Conservation (phyloP, 2,329 filamentous ascomycete genomes). For the Aspergillus sojae region DNA sequence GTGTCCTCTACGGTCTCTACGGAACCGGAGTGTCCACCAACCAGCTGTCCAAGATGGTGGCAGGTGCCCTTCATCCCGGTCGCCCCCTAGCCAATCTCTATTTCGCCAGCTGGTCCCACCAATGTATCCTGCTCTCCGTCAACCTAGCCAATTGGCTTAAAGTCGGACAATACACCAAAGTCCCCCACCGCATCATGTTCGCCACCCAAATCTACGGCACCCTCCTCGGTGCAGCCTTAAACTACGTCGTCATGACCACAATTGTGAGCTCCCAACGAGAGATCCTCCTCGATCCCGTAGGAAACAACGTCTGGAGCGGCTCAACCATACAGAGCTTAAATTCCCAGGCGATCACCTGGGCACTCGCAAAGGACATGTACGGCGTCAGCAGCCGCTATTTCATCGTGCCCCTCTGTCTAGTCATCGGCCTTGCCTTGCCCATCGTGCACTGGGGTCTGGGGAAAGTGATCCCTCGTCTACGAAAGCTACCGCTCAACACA, state of each 20-base stretch:
- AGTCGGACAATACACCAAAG: conserved; percentile 48
- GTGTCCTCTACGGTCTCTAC: conserved; percentile 23
- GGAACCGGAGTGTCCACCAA: conserved; percentile 24
- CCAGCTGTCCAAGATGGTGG: conserved; percentile 32
- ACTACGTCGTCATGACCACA: conserved; percentile 59
- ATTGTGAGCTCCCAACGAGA: conserved; percentile 56
- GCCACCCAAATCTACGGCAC: conserved; percentile 60
- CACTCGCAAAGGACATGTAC: conserved; percentile 59
- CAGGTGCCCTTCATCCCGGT: conserved; percentile 27
- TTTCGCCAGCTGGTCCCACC: conserved; percentile 33
- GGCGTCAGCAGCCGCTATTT: conserved; percentile 46
- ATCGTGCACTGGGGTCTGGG: conserved; percentile 43
- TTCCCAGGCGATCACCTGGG: conserved; percentile 43
- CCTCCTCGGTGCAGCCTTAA: conserved; percentile 56
- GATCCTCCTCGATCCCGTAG: conserved; percentile 49
- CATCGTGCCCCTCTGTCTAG: conserved; percentile 55
- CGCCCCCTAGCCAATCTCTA: conserved; percentile 30
- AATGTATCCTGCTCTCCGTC: conserved; percentile 29
- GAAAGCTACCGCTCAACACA: not conserved
- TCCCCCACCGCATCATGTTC: conserved; percentile 59
- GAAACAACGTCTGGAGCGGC: conserved; percentile 57
- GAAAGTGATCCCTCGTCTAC: conserved; percentile 8
- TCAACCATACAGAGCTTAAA: conserved; percentile 51
- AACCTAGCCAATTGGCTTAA: conserved; percentile 27
- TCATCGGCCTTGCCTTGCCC: conserved; percentile 52